phyloP scores from a whole-genome alignment of 768 basidiomycete genomes.

The Hericium erinaceus region DNA sequence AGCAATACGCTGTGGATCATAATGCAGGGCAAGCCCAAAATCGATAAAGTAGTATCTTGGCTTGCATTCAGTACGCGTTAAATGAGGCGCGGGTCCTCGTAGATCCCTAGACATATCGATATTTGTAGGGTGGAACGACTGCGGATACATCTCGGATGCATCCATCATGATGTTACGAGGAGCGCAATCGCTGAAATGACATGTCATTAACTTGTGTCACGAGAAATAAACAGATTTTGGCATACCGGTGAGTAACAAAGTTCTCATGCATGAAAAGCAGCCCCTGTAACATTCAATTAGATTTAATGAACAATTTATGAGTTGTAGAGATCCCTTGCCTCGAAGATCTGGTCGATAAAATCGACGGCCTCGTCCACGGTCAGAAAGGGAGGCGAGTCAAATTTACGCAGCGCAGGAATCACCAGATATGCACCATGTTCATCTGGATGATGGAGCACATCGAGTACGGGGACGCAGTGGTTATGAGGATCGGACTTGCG shows the following conservation, averaged over 20 bases:
- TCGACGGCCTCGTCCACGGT: conserved; percentile 26
- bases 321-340: conserved; percentile 15
- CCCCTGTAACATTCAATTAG: background rate
- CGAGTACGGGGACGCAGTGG: conserved; percentile 18
- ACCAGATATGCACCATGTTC: conserved; percentile 20
- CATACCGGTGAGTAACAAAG: background rate
- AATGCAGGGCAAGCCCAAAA: conserved; percentile 13
- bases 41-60: conserved; percentile 19
- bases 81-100: background rate
- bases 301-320: background rate
- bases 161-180: conserved; percentile 1
- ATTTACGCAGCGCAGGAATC: conserved; percentile 22
- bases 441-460: conserved; percentile 10
- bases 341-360: conserved; percentile 24
- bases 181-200: background rate
- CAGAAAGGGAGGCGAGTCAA: conserved; percentile 20
- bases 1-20: conserved; percentile 9
- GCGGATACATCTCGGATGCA: background rate
- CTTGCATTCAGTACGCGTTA: conserved; percentile 14
- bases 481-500: conserved; percentile 17
- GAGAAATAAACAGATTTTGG: no score
- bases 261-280: background rate
- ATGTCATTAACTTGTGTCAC: background rate
- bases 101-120: background rate
- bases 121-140: background rate